Conservation (phyloP, 306 rosid genomes). For the Pterocarpus santalinus region DNA sequence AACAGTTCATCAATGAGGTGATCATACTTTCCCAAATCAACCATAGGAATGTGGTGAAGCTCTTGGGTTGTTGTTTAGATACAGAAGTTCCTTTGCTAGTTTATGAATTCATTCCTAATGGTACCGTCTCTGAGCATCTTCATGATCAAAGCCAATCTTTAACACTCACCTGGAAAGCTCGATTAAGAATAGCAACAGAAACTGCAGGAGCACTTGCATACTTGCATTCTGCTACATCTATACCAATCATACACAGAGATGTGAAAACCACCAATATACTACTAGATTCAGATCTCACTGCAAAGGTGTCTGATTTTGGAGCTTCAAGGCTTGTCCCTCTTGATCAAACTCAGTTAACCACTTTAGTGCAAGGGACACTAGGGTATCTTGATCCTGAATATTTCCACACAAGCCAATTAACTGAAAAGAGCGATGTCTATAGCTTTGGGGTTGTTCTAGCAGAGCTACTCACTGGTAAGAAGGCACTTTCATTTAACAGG, state of each 20-base stretch:
- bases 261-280: constrained; percentile 52
- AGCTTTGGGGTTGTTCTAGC: constrained; percentile 55
- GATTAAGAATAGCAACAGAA: neutral
- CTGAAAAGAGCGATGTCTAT: constrained; percentile 39
- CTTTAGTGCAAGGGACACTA: constrained; percentile 52
- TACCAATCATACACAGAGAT: constrained; percentile 16
- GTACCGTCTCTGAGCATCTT: constrained; percentile 39
- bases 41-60: no score
- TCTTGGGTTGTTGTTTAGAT: no score
- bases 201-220: constrained; percentile 52
- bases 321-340: constrained; percentile 53
- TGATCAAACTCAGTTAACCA: constrained; percentile 48
- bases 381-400: constrained; percentile 55
- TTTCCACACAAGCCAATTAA: no score
- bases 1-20: constrained; percentile 57
- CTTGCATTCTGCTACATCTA: constrained; percentile 13
- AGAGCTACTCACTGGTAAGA: constrained; percentile 50
- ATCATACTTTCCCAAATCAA: no score
- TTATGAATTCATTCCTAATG: neutral
- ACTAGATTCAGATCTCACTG: constrained; percentile 25
- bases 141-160: constrained; percentile 24
- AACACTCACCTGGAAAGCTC: neutral
- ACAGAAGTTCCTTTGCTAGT: no score
- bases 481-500: constrained; percentile 39
- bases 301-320: constrained; percentile 55